Evolutionary conservation across 352 stramenopile species (phyloP), one percentile per base, ranked within the genome.

Genomic region (Peronosclerospora sorghi): DNA sequence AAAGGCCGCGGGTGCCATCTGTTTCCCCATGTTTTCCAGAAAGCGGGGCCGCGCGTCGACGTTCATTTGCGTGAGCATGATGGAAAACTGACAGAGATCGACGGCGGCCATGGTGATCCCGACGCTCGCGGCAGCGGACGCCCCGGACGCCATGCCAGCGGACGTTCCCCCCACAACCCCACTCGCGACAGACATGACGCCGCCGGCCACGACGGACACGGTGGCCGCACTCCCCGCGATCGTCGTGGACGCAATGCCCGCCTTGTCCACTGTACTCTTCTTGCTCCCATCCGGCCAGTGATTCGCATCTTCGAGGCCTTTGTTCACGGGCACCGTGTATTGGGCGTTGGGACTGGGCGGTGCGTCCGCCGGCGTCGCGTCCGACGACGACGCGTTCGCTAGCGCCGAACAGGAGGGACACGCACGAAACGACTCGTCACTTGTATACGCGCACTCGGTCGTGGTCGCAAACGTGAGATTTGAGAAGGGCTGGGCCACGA

Each of bases 41-140:
- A 86, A 68, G 1, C 71, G 71, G 17, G 76, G 73, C 21, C 71
- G 75, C 4, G 71, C 73, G 27, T 88, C 72, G 15, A 88, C 53
- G 56, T 88, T 88, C 69, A 88, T 81, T 46, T 88, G 76, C 59
- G 78, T 88, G 21, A 88, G 62, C 76, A 88, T 88, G 41, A 88
- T 69, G 8, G 69, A 69, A 46, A 88, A 88, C 58, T 88, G 76
- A 42, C 76, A 88, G 19, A 88, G 60, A 21, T 88, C 76, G 24
- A 86, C 65, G 0, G 73, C 72, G 15, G 73, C 72, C 53, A 86
- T 72, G 14, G 70, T 77, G 21, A 85, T 67, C 6, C 73, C 65
- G n/a, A 83, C 57, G 51, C 68, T 80, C 14, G 76, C 73, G 13
- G 64, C 68, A 1, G 73, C 68, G 20, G 66, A 79, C 7, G 83